Conservation (phyloP, 2,329 filamentous ascomycete species). For the Xylariaceae sp. region DNA sequence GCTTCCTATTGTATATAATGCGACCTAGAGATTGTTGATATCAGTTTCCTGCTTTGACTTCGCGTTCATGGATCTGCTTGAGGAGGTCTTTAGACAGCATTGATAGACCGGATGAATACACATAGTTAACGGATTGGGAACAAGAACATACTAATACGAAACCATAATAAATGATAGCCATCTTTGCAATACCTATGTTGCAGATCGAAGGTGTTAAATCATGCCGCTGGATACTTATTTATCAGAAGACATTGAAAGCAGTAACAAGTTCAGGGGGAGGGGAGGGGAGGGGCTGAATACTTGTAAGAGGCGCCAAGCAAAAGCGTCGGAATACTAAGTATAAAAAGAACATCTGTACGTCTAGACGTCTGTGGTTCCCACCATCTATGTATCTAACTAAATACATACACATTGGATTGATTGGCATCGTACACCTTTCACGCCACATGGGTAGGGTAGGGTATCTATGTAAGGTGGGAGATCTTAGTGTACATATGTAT, state of each 20-base stretch:
- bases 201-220: neutral
- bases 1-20: slow-evolving; percentile 18
- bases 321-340: slow-evolving; percentile 14
- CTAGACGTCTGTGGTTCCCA: neutral
- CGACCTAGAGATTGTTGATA: slow-evolving; percentile 11
- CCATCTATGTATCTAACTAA: too few species aligned
- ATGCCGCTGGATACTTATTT: neutral
- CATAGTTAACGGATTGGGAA: neutral
- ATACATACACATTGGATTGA: too few species aligned
- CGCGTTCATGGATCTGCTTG: neutral
- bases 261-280: neutral
- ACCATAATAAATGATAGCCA: slow-evolving; percentile 17
- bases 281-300: slow-evolving; percentile 5
- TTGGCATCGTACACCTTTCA: neutral
- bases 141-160: slow-evolving; percentile 13
- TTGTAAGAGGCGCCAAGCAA: slow-evolving; percentile 12
- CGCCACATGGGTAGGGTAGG: neutral
- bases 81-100: neutral
- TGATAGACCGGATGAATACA: neutral
- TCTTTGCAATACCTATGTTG: neutral
- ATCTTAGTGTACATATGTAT: neutral
- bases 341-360: slow-evolving; percentile 10
- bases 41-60: slow-evolving; percentile 8
- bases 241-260: neutral
- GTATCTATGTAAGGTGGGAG: neutral